Conservation (phyloP, 2,329 filamentous ascomycete genomes). For the Monilinia fructicola region DNA sequence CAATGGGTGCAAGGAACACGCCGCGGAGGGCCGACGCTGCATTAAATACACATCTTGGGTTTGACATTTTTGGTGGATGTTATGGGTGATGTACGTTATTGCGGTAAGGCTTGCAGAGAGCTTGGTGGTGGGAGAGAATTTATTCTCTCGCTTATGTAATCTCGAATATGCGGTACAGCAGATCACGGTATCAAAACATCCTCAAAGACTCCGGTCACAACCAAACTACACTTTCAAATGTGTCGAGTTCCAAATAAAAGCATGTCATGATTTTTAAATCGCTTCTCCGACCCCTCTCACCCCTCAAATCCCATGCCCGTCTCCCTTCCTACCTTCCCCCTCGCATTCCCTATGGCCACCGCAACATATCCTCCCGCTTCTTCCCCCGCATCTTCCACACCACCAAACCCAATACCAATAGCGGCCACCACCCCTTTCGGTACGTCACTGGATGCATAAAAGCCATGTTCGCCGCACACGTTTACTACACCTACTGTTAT, state of each 20-base stretch:
- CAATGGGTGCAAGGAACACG: constrained; percentile 47
- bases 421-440: constrained; percentile 42
- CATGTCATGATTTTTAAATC: constrained; percentile 27
- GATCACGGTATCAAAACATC: constrained; percentile 12
- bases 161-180: not conserved
- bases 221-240: not conserved
- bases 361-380: constrained; percentile 17
- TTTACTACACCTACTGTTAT: constrained; percentile 61
- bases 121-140: constrained; percentile 3
- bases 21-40: constrained; percentile 49
- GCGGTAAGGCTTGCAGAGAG: not conserved
- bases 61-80: constrained; percentile 30
- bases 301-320: not conserved
- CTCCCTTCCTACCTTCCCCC: constrained; percentile 1
- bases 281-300: not conserved
- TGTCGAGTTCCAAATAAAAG: not conserved
- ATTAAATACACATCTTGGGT: constrained; percentile 43
- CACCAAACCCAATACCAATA: constrained; percentile 24
- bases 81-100: not conserved
- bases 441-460: constrained; percentile 49
- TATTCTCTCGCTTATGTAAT: constrained; percentile 17
- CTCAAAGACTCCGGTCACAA: not conserved
- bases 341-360: not conserved
- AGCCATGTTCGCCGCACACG: constrained; percentile 49
- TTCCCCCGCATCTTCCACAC: constrained; percentile 19